Evolutionary conservation across 1,139 yeast species (phyloP).

Genomic region (Waltiozyma solani): DNA sequence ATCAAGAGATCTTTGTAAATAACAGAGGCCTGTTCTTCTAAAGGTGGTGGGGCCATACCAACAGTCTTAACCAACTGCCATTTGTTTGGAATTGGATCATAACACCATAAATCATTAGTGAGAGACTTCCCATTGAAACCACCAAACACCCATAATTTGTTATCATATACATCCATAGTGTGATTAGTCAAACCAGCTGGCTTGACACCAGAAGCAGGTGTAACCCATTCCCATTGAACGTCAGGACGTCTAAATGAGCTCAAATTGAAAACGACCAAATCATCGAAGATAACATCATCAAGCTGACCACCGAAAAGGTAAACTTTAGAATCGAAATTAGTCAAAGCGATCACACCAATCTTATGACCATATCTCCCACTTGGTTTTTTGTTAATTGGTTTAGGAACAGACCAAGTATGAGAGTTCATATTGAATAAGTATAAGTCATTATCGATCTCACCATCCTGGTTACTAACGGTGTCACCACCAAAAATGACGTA

Average conservation of each 20-base stretch:
- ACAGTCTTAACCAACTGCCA: slow-evolving; percentile 45
- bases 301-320: slow-evolving; percentile 94
- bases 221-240: slow-evolving; percentile 75
- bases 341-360: slow-evolving; percentile 47
- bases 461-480: slow-evolving; percentile 68
- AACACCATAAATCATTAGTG: slow-evolving; percentile 74
- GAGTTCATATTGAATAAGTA: slow-evolving; percentile 88
- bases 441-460: slow-evolving; percentile 78
- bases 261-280: slow-evolving; percentile 77
- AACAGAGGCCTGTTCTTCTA: slow-evolving; percentile 87
- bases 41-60: slow-evolving; percentile 66
- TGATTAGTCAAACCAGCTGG: slow-evolving; percentile 96
- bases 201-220: slow-evolving; percentile 39
- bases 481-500: slow-evolving; percentile 96
- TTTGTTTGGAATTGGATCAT: slow-evolving; percentile 54
- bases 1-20: slow-evolving; percentile 73
- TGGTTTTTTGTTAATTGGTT: slow-evolving; percentile 76
- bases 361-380: slow-evolving; percentile 93
- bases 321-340: slow-evolving; percentile 59
- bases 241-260: slow-evolving; percentile 79
- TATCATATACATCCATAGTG: slow-evolving; percentile 73
- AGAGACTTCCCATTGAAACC: slow-evolving; percentile 76
- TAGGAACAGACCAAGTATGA: slow-evolving; percentile 83
- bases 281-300: slow-evolving; percentile 81
- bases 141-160: slow-evolving; percentile 86